These are phyloP conservation scores for Drosera capensis DNA, from an alignment of 148 eudicot species.

Conservation along the genomic window DNA sequence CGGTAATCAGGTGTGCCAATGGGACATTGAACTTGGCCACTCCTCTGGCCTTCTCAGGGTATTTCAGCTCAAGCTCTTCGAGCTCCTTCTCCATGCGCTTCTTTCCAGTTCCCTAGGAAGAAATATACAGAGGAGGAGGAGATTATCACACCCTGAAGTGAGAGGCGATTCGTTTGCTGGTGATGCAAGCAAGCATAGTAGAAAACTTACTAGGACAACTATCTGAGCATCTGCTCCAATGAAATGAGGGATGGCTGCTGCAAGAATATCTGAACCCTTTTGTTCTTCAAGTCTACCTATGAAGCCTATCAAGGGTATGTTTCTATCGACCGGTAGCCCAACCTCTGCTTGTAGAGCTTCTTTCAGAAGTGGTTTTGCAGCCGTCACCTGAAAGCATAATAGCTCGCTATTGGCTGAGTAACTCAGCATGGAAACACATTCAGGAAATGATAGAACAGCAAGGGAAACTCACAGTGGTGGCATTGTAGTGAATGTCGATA, in stretches of 20 bases:
- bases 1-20: slow-evolving; percentile 76
- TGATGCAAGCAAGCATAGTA: neutral
- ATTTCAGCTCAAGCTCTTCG: slow-evolving; percentile 45
- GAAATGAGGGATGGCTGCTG: slow-evolving; percentile 53
- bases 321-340: slow-evolving; percentile 66
- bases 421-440: neutral
- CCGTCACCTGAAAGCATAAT: slow-evolving; percentile 38
- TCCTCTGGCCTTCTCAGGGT: slow-evolving; percentile 73
- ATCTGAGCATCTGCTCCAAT: slow-evolving; percentile 65
- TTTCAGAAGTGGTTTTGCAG: slow-evolving; percentile 71
- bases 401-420: neutral
- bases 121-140: neutral
- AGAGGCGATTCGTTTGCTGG: neutral
- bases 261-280: slow-evolving; percentile 90
- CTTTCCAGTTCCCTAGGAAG: slow-evolving; percentile 77
- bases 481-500: slow-evolving; percentile 44
- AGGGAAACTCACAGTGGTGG: slow-evolving; percentile 38
- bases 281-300: slow-evolving; percentile 97
- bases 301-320: slow-evolving; percentile 79
- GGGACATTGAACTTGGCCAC: slow-evolving; percentile 72
- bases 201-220: slow-evolving; percentile 55
- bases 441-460: neutral
- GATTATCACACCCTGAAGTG: neutral
- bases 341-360: slow-evolving; percentile 87
- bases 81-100: slow-evolving; percentile 66